A percentile compares a stretch with the other conserved stretches of the same genome.
Evolutionary conservation across 176 grass and related monocot species (phyloP).

Genomic region (Dendrocalamus sinicus): DNA sequence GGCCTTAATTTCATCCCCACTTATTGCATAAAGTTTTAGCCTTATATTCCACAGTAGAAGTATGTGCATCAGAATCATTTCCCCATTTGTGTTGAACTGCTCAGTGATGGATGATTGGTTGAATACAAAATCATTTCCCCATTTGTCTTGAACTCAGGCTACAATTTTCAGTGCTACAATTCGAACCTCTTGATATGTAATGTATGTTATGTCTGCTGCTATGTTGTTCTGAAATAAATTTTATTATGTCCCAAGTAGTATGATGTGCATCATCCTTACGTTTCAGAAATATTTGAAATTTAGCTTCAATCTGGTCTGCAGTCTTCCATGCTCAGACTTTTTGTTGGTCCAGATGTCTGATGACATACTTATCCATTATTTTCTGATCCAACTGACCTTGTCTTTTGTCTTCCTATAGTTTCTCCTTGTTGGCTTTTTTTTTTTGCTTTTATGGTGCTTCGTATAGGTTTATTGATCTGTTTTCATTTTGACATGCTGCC

Average conservation of each 20-base stretch:
- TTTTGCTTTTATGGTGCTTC: not conserved
- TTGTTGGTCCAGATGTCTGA: not conserved
- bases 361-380: not conserved
- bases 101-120: not conserved
- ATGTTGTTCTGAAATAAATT: not conserved
- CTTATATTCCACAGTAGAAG: not conserved
- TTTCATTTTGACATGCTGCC: not conserved
- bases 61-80: not conserved
- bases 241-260: not conserved
- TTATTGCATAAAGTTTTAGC: not conserved
- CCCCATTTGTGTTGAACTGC: not conserved
- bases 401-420: not conserved
- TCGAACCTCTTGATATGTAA: not conserved
- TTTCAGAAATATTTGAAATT: not conserved
- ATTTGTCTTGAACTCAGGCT: not conserved
- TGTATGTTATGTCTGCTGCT: not conserved
- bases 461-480: not conserved
- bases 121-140: not conserved
- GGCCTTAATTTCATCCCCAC: not conserved
- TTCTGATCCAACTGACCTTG: not conserved
- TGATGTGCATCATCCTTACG: not conserved
- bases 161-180: not conserved
- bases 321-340: not conserved
- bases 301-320: not conserved
- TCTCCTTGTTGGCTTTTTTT: not conserved